These are phyloP conservation scores for Beauveria asiatica DNA, from an alignment of 2,329 filamentous ascomycete genomes.

Conservation along the genomic window DNA sequence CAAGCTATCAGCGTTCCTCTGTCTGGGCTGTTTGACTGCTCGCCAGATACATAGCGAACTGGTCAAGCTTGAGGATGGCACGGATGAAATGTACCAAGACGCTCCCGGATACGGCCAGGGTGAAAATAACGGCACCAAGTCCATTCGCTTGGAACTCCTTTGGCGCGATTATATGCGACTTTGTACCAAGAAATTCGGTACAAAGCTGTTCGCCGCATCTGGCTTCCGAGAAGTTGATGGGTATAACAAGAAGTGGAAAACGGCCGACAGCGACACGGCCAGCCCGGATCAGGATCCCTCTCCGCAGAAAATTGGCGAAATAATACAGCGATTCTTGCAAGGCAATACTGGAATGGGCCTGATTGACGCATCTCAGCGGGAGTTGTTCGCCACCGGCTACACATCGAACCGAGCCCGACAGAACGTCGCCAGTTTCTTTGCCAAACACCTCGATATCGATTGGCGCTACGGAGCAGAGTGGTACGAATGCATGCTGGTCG, in stretches of 20 bases:
- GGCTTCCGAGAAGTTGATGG: conserved; percentile 50
- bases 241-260: conserved; percentile 41
- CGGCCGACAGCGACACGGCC: conserved; percentile 25
- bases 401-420: conserved; percentile 69
- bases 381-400: conserved; percentile 67
- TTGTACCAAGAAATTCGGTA: conserved; percentile 61
- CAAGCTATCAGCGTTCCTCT: conserved; percentile 65
- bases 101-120: conserved; percentile 56
- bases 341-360: conserved; percentile 68
- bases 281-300: conserved; percentile 28
- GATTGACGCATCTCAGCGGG: conserved; percentile 69
- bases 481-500: conserved; percentile 67
- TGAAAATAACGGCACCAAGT: conserved; percentile 62
- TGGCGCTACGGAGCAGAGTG: conserved; percentile 77
- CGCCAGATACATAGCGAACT: conserved; percentile 64
- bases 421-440: conserved; percentile 66
- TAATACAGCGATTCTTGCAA: conserved; percentile 50
- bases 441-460: conserved; percentile 66
- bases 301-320: conserved; percentile 35
- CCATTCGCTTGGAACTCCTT: conserved; percentile 63
- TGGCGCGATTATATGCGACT: conserved; percentile 79
- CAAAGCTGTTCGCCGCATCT: conserved; percentile 52
- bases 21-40: conserved; percentile 63
- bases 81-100: conserved; percentile 28
- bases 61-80: conserved; percentile 59